Conservation (phyloP, 1,284 basidiomycete species). For the Apiotrichum siamense region DNA sequence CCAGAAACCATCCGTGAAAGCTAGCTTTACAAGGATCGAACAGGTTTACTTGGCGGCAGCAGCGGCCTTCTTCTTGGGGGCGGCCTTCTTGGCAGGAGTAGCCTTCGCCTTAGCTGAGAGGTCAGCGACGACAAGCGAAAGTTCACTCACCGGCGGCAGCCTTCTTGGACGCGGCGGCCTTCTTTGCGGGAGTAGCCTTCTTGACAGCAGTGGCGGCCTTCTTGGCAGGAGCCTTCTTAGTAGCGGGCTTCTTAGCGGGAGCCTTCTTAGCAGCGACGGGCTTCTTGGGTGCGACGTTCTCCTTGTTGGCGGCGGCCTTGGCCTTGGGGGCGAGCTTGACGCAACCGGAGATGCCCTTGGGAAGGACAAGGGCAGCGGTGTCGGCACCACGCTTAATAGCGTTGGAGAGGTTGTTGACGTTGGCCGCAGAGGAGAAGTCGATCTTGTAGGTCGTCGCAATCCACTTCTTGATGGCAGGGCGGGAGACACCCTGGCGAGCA, state of each 20-base stretch:
- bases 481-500: constrained; percentile 76
- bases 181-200: no score
- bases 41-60: constrained; percentile 4
- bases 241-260: constrained; percentile 38
- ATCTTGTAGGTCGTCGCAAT: constrained; percentile 72
- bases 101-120: constrained; percentile 18
- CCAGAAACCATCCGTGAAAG: neutral
- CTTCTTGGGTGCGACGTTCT: constrained; percentile 48
- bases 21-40: neutral
- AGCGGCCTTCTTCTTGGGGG: constrained; percentile 1
- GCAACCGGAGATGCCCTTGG: constrained; percentile 76
- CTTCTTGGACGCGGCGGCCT: constrained; percentile 49
- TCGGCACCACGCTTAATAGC: constrained; percentile 74
- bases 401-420: constrained; percentile 70
- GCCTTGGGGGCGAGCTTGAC: constrained; percentile 66
- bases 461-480: constrained; percentile 89
- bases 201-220: constrained; percentile 43
- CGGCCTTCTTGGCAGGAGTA: constrained; percentile 11
- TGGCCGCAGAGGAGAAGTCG: constrained; percentile 63
- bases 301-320: constrained; percentile 51
- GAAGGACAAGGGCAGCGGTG: constrained; percentile 71
- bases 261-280: constrained; percentile 23
- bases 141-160: constrained; percentile 34
- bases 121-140: no score
- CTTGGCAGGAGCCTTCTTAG: constrained; percentile 24